A percentile compares a stretch with the other conserved stretches of the same genome.
These are phyloP conservation scores for Stygiomarasmius scandens DNA, from an alignment of 1,284 basidiomycete species.

Conservation along the genomic window DNA sequence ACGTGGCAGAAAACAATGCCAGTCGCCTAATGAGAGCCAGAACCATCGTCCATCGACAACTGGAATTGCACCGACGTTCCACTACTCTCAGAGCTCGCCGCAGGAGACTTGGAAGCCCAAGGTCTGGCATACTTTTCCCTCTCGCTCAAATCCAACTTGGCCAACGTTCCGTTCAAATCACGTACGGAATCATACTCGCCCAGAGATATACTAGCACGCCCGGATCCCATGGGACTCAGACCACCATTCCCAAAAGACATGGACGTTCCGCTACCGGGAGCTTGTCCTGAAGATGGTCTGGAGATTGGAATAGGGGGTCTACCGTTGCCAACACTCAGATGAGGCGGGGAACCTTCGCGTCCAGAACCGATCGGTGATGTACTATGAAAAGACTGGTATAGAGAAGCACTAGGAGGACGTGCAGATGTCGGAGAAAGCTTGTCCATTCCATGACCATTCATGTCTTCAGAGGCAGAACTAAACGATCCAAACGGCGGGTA, in stretches of 20 bases:
- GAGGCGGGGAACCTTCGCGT: neutral
- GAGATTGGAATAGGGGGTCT: constrained; percentile 40
- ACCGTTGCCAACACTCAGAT: neutral
- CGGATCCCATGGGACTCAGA: constrained; percentile 20
- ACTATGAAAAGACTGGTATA: constrained; percentile 48
- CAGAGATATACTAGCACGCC: constrained; percentile 34
- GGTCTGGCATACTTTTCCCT: constrained; percentile 2
- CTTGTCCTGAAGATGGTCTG: constrained; percentile 50
- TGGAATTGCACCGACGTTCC: constrained; percentile 30
- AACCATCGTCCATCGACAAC: constrained; percentile 1
- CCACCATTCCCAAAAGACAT: neutral
- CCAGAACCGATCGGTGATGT: constrained; percentile 5
- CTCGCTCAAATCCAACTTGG: constrained; percentile 62
- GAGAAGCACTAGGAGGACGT: constrained; percentile 45
- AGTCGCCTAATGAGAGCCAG: neutral
- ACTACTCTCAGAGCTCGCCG: constrained; percentile 27
- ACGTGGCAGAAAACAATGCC: neutral
- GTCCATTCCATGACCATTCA: constrained; percentile 15
- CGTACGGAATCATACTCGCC: constrained; percentile 51
- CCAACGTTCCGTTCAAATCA: constrained; percentile 76
- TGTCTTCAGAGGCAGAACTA: constrained; percentile 2
- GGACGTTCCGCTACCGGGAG: neutral
- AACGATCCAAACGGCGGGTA: neutral
- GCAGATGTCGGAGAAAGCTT: constrained; percentile 49
- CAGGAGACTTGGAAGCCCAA: constrained; percentile 19